A percentile compares a stretch with the other conserved stretches of the same genome.
phyloP scores from a whole-genome alignment of 192 early-diverging fungal species.

The Backusella australiensis region DNA sequence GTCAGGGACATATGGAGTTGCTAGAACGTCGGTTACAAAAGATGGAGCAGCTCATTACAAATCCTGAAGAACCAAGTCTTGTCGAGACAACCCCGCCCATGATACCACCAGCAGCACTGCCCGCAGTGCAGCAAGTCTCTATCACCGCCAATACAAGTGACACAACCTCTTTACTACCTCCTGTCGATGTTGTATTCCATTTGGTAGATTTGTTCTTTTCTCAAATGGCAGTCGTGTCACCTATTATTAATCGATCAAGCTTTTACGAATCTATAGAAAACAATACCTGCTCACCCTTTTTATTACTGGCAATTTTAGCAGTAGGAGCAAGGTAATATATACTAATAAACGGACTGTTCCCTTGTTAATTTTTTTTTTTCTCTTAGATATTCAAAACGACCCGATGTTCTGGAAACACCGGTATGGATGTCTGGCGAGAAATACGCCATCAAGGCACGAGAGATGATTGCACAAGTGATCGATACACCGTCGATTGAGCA shows the following conservation, averaged over 20 bases:
- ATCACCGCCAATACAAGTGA: not conserved
- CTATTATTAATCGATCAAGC: constrained; percentile 48
- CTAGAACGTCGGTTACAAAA: constrained; percentile 73
- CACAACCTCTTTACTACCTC: constrained; percentile 28
- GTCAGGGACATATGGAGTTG: constrained; percentile 75
- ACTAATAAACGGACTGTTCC: not conserved
- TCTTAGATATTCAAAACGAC: constrained; percentile 43
- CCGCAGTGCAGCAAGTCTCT: not conserved
- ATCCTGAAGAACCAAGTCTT: not conserved
- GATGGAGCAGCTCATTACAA: constrained; percentile 69
- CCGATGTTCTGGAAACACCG: constrained; percentile 42
- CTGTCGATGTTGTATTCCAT: constrained; percentile 47
- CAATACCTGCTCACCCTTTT: constrained; percentile 39
- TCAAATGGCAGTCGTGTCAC: constrained; percentile 37
- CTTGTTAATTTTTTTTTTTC: too few relatives aligned
- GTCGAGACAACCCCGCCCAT: not conserved
- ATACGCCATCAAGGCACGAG: constrained; percentile 46
- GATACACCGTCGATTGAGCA: constrained; percentile 45
- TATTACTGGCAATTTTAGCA: constrained; percentile 46
- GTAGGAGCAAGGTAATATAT: constrained; percentile 40
- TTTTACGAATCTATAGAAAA: constrained; percentile 44
- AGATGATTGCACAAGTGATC: constrained; percentile 36
- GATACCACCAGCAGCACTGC: not conserved
- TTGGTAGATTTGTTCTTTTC: constrained; percentile 47
- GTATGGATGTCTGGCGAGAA: constrained; percentile 49